Evolutionary conservation across 2,329 filamentous ascomycete species (phyloP).

Genomic region (Juglanconis sp.): DNA sequence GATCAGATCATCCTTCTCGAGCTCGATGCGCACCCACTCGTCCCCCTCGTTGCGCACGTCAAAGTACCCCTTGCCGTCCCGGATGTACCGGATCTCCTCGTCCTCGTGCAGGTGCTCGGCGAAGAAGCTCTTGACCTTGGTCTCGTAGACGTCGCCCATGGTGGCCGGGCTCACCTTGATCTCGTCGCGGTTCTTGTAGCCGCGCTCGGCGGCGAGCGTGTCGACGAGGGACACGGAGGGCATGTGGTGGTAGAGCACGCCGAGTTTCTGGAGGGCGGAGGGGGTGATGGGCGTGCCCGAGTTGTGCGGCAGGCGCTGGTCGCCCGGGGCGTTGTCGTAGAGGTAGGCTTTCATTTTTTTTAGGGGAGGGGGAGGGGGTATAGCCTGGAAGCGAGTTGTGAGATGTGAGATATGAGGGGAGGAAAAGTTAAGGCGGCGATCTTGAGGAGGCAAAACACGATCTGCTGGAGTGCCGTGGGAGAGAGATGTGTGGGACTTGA

Average conservation of each 20-base stretch:
- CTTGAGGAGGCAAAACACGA: conserved; percentile 23
- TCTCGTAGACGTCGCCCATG: conserved; percentile 85
- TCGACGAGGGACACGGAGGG: conserved; percentile 66
- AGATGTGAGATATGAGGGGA: neutral
- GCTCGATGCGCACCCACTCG: conserved; percentile 80
- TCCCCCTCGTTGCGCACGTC: conserved; percentile 82
- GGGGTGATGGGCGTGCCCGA: conserved; percentile 68
- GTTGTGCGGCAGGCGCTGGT: conserved; percentile 89
- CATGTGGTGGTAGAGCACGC: conserved; percentile 75
- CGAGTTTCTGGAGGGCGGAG: conserved; percentile 67
- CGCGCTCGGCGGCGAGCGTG: conserved; percentile 67
- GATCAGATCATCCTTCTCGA: conserved; percentile 86
- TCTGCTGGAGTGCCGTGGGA: too few species aligned
- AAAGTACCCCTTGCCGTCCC: conserved; percentile 86
- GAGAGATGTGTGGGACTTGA: too few species aligned
- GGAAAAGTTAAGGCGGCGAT: conserved; percentile 6
- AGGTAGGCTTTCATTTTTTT: neutral
- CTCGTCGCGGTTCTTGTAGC: conserved; percentile 93
- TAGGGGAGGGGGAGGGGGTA: conserved; percentile 10
- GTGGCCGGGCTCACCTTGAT: conserved; percentile 81
- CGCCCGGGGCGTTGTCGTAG: conserved; percentile 58
- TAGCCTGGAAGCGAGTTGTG: neutral
- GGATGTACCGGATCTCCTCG: conserved; percentile 94
- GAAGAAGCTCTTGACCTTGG: conserved; percentile 93
- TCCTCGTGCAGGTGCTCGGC: conserved; percentile 95